Evolutionary conservation across 2,329 filamentous ascomycete genomes (phyloP).

Genomic region (Aspergillus oerlinghausenensis): DNA sequence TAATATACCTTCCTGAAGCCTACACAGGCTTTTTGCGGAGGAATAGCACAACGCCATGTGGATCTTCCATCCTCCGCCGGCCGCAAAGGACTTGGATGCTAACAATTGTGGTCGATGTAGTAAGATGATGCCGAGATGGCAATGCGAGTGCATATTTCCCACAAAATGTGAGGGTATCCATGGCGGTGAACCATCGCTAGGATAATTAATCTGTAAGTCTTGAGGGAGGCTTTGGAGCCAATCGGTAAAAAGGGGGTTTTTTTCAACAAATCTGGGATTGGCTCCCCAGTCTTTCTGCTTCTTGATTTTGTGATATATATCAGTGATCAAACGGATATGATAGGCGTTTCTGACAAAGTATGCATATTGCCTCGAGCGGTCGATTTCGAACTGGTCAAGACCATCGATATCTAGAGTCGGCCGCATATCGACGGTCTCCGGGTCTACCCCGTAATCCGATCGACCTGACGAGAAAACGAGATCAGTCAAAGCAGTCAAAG

Average conservation of each 20-base stretch:
- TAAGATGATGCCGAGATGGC: constrained; percentile 78
- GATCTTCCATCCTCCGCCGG: constrained; percentile 75
- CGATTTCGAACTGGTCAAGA: constrained; percentile 68
- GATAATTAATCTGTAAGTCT: constrained; percentile 73
- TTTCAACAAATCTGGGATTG: constrained; percentile 74
- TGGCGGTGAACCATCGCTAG: constrained; percentile 71
- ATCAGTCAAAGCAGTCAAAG: constrained; percentile 15
- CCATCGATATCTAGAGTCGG: constrained; percentile 61
- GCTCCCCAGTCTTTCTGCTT: constrained; percentile 80
- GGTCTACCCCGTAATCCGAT: constrained; percentile 69
- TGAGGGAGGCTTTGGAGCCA: constrained; percentile 74
- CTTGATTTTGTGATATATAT: constrained; percentile 67
- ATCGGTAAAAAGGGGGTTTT: constrained; percentile 70
- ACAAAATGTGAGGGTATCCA: constrained; percentile 84
- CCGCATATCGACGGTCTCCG: constrained; percentile 71
- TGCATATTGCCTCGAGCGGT: constrained; percentile 76
- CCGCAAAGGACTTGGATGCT: constrained; percentile 65
- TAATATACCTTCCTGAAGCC: constrained; percentile 78
- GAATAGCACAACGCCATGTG: constrained; percentile 84
- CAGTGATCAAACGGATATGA: constrained; percentile 73
- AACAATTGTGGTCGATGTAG: constrained; percentile 82
- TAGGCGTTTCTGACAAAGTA: constrained; percentile 74
- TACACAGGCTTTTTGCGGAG: constrained; percentile 78
- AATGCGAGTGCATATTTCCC: constrained; percentile 85
- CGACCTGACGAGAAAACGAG: constrained; percentile 52